Evolutionary conservation across 129 eudicot genomes (phyloP).

Genomic region (Arctium lappa): DNA sequence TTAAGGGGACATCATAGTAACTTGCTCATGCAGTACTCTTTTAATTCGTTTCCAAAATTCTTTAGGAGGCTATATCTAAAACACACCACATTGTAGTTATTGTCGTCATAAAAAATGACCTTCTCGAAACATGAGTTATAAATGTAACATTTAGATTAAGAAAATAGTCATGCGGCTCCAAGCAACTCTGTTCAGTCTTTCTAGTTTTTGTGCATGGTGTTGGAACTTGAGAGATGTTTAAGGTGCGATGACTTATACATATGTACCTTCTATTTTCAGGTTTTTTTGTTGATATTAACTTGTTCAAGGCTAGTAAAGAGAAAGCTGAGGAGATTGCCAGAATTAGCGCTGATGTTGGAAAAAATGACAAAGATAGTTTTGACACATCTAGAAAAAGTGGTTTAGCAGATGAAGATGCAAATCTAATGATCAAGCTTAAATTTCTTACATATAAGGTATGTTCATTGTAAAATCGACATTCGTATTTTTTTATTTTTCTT

Average conservation of each 20-base stretch:
- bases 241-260: constrained; percentile 8
- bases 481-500: not conserved
- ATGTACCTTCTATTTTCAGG: constrained; percentile 40
- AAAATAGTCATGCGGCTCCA: not conserved
- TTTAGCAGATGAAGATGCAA: constrained; percentile 95
- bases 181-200: not conserved
- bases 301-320: constrained; percentile 72
- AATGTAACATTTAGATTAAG: not conserved
- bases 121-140: not conserved
- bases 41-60: not conserved
- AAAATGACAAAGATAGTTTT: constrained; percentile 28
- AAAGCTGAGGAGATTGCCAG: constrained; percentile 44
- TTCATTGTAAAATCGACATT: not conserved
- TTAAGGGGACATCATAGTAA: not conserved
- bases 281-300: constrained; percentile 82
- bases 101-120: not conserved
- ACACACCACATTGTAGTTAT: not conserved
- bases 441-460: constrained; percentile 92
- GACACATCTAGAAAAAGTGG: constrained; percentile 39
- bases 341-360: constrained; percentile 18
- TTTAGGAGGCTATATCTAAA: not conserved
- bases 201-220: not conserved
- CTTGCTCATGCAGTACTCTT: not conserved
- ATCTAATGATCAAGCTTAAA: constrained; percentile 88
- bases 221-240: not conserved